Base-by-base conservation (phyloP, 495 filamentous ascomycete genomes). In the Monascus purpureus region DNA sequence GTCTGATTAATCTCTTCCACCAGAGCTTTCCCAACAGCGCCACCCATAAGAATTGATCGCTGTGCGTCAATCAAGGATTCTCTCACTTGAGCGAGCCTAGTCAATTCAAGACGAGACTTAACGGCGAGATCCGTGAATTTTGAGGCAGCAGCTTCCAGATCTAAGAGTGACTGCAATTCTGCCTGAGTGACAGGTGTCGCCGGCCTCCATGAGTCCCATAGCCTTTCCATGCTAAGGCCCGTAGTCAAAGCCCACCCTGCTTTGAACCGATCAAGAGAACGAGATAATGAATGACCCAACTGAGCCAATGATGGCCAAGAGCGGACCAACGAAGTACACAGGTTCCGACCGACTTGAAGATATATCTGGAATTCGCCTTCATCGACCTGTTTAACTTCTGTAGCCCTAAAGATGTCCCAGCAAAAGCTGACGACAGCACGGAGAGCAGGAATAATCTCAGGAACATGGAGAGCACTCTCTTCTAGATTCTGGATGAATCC, bases 201-300 rank as follows among this genome's bases (percentile, higher is more conserved):
- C 8, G 86, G 85, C 41, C 74, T 68, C 41, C 88, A 72, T 0
- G 53, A 40, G 23, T 67, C 66, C 90, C 90, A 97, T 1, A 96
- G 63, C 16, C 53, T 55, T 47, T 93, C 82, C 83, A 96, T 93
- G 38, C 73, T 76, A 12, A 84, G 65, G 1, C 87, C 87, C 2
- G 74, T 87, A 0, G 61, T 70, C 5, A 90, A 56, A 27, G 75
- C 71, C 62, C 61, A 68, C 3, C 52, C 53, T 30, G 53, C 54
- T 30, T 63, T 53, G 46, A 77, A 71, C 3, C 42, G 47, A 26
- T 52, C 37, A 17, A 75, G 54, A 2, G 58, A 57, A 18, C 46
- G 43, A 8, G 55, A 53, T 3, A 68, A 42, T 4, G 53, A 35
- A 6, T 42, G 17, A 32, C 55, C 56, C 26, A 72, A 38, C 5